Percentiles rank a stretch among this genome's conserved stretches.
These are phyloP conservation scores for Zea mays DNA, from an alignment of 176 grass and related monocot genomes.

Conservation along the genomic window DNA sequence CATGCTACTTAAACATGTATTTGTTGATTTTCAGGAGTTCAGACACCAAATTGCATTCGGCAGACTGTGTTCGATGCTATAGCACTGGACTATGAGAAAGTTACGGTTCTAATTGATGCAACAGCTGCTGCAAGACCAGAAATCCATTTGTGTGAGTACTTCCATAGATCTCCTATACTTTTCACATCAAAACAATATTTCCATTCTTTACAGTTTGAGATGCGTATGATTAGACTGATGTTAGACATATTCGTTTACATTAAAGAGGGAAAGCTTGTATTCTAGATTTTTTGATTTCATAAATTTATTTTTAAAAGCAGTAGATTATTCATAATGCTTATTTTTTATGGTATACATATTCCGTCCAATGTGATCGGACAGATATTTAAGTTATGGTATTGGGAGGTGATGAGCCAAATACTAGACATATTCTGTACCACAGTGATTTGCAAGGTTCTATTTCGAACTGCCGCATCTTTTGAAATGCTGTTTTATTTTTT, in stretches of 20 bases:
- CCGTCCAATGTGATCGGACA: not conserved
- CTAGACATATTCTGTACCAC: not conserved
- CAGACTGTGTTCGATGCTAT: constrained; percentile 92
- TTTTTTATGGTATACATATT: not conserved
- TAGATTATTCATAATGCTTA: not conserved
- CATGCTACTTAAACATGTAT: constrained; percentile 21
- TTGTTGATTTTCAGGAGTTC: constrained; percentile 60
- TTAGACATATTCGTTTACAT: not conserved
- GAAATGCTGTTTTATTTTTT: not conserved
- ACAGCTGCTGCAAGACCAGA: constrained; percentile 83
- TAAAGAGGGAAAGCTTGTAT: not conserved
- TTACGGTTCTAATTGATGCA: constrained; percentile 77
- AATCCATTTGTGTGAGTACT: constrained; percentile 77
- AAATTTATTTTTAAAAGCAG: not conserved
- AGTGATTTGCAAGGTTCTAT: not conserved
- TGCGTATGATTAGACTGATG: constrained; percentile 21
- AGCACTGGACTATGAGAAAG: constrained; percentile 72
- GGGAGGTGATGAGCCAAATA: not conserved
- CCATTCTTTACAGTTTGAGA: not conserved
- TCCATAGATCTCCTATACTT: constrained; percentile 7
- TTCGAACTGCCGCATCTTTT: not conserved
- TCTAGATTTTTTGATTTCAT: not conserved
- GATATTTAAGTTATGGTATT: not conserved
- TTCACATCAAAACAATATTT: not conserved
- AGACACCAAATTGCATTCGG: constrained; percentile 96